Evolutionary conservation across 768 basidiomycete species (phyloP).

Genomic region (Jaapia argillacea): DNA sequence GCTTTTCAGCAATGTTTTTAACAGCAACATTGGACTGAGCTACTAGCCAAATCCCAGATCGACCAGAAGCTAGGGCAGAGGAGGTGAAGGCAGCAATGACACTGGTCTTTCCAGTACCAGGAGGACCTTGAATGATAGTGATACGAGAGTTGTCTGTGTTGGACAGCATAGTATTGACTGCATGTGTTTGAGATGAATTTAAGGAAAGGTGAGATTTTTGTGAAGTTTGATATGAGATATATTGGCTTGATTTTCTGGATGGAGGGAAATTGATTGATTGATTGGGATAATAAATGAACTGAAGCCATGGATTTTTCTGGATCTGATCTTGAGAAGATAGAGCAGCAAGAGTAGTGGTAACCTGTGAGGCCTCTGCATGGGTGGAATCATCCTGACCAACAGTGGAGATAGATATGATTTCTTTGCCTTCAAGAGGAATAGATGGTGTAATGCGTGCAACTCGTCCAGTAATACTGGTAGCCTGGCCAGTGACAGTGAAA

Average conservation of each 20-base stretch:
- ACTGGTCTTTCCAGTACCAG: slow-evolving; percentile 13
- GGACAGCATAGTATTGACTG: slow-evolving; percentile 23
- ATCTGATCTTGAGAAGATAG: slow-evolving; percentile 16
- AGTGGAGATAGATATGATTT: slow-evolving; percentile 29
- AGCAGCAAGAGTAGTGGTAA: slow-evolving; percentile 18
- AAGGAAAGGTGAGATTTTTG: too few species aligned
- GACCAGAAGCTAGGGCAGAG: slow-evolving; percentile 34
- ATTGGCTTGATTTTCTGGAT: not conserved
- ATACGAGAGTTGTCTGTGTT: slow-evolving; percentile 3
- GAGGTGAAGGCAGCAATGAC: slow-evolving; percentile 39
- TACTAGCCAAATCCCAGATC: slow-evolving; percentile 62
- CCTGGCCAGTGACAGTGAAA: too few species aligned
- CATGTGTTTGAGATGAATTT: not conserved
- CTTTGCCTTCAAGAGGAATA: slow-evolving; percentile 20
- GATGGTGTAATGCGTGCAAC: slow-evolving; percentile 14
- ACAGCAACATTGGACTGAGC: slow-evolving; percentile 85
- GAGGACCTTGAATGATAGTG: slow-evolving; percentile 15
- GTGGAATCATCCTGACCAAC: slow-evolving; percentile 50
- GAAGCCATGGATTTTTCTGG: not conserved
- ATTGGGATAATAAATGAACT: not conserved
- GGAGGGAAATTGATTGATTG: not conserved
- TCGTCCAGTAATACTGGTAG: slow-evolving; percentile 7
- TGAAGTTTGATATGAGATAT: too few species aligned
- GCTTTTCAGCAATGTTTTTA: slow-evolving; percentile 81
- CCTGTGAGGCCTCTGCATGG: slow-evolving; percentile 38